A percentile compares a stretch with the other conserved stretches of the same genome.
phyloP scores from a whole-genome alignment of 202 grass and related monocot species.

The Panicum hallii region DNA sequence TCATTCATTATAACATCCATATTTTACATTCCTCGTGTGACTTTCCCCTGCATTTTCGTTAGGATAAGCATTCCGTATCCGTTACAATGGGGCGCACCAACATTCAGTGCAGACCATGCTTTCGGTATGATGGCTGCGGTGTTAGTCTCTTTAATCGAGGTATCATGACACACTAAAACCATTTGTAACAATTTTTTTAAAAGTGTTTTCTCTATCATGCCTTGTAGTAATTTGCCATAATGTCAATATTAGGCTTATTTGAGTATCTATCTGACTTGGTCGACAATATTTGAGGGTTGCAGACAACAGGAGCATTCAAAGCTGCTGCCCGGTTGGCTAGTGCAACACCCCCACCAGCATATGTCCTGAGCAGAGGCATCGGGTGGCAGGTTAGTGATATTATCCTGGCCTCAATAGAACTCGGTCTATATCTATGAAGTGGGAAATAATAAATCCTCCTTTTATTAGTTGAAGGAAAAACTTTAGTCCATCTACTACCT shows the following conservation, averaged over 20 bases:
- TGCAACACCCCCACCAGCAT: constrained; percentile 96
- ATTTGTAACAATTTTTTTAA: neutral
- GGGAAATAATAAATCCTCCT: neutral
- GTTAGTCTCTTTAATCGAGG: constrained; percentile 92
- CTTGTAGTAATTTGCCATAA: neutral
- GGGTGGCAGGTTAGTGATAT: constrained; percentile 75
- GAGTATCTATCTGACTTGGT: constrained; percentile 8
- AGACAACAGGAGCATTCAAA: constrained; percentile 94
- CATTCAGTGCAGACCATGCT: constrained; percentile 89
- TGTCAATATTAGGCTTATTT: constrained; percentile 8
- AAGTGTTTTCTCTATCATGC: constrained; percentile 5
- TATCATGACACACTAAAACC: constrained; percentile 30
- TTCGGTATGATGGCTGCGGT: constrained; percentile 99
- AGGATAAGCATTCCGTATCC: constrained; percentile 99
- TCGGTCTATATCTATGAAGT: neutral
- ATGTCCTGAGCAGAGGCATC: constrained; percentile 90
- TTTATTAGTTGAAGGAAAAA: neutral
- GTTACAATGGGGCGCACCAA: constrained; percentile 93
- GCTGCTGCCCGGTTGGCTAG: constrained; percentile 94
- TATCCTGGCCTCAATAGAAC: neutral
- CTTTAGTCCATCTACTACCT: neutral
- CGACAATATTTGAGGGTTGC: constrained; percentile 40
- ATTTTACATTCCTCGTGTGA: neutral
- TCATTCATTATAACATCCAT: constrained; percentile 29
- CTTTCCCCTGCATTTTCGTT: constrained; percentile 22